Base-by-base conservation (phyloP, 768 basidiomycete genomes). In the Boletus huronensis region DNA sequence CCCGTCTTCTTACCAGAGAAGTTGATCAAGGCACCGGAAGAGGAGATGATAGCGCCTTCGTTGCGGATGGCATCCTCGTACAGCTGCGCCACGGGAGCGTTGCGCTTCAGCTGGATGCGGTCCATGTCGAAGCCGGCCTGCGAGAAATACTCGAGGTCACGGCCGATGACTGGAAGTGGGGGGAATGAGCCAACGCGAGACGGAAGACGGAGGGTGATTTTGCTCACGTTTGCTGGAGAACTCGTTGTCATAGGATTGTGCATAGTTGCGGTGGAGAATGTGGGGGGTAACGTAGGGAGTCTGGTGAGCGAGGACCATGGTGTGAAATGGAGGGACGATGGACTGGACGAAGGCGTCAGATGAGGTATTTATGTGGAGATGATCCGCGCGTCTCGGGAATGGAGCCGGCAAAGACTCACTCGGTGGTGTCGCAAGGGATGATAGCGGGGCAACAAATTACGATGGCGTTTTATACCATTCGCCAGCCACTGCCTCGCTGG, bases 1-100 rank as follows among this genome's bases (percentile, higher is more conserved):
- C 97, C 97, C 3, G 97, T 98, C 81, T 99, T 99, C 82, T 98
- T 98, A 28, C 97, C 97, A 10, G 94, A 97, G 67, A 98, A 99
- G 82, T 99, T 99, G 85, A 99, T 99, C 65, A 99, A 79, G 19
- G 97, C 94, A 49, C 97, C 97, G 6, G 87, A 90, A 29, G 90
- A 85, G 51, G 97, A 95, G 75, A 99, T 90, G 77, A 99, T 91
- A 64, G 97, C 97, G 54, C 96, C 96, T 70, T 99, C 97, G 74
- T 98, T 96, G 63, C 93, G 87, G 77, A 98, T 87, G 64, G 97
- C 97, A 65, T 99, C 97, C 70, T 99, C 97, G 75, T 97, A 97
- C 40, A 96, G 87, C 63, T 87, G 82, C 1, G 95, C 92, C 40
- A 87, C 85, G 21, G 93, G 82, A 2, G 93, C 93, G 61, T 96